Percentiles rank a stretch among this genome's conserved stretches.
These are phyloP conservation scores for Paecilomyces sp. DNA, from an alignment of 2,329 filamentous ascomycete species.

Conservation along the genomic window DNA sequence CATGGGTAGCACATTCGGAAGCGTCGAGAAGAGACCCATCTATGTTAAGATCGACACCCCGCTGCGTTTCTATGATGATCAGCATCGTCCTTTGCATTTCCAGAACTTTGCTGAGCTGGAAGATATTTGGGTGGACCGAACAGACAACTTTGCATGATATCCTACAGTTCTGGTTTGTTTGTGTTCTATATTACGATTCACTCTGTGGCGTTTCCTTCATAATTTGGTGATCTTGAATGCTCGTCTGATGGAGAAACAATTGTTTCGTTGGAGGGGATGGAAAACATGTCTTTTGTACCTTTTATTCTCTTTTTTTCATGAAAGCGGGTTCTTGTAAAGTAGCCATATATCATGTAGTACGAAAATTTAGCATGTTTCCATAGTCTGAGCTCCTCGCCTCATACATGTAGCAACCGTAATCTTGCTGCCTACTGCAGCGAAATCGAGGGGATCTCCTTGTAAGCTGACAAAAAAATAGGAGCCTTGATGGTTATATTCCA, in stretches of 20 bases:
- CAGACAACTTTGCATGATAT: slow-evolving; percentile 71
- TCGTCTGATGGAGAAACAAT: neutral
- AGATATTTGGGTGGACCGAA: slow-evolving; percentile 89
- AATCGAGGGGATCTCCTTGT: neutral
- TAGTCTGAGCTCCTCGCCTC: neutral
- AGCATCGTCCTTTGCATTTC: slow-evolving; percentile 91
- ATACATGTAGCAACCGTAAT: neutral
- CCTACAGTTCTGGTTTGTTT: neutral
- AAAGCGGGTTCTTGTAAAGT: slow-evolving; percentile 12
- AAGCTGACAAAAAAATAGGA: neutral
- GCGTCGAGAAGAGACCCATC: slow-evolving; percentile 82
- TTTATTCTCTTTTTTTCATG: slow-evolving; percentile 7
- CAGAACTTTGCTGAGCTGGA: slow-evolving; percentile 95
- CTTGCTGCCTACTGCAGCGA: neutral
- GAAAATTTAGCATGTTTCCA: slow-evolving; percentile 3
- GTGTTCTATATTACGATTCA: neutral
- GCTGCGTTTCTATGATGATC: slow-evolving; percentile 79
- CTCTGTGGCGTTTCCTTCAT: neutral
- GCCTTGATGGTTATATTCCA: neutral
- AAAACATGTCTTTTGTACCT: slow-evolving; percentile 3
- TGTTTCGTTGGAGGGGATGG: neutral
- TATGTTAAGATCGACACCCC: slow-evolving; percentile 94
- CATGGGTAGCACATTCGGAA: slow-evolving; percentile 82
- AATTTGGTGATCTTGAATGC: neutral
- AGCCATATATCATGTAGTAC: slow-evolving; percentile 16